Percentiles rank a stretch among this genome's conserved stretches.
phyloP scores from a whole-genome alignment of 306 rosid genomes.

The Cicer judaicum region DNA sequence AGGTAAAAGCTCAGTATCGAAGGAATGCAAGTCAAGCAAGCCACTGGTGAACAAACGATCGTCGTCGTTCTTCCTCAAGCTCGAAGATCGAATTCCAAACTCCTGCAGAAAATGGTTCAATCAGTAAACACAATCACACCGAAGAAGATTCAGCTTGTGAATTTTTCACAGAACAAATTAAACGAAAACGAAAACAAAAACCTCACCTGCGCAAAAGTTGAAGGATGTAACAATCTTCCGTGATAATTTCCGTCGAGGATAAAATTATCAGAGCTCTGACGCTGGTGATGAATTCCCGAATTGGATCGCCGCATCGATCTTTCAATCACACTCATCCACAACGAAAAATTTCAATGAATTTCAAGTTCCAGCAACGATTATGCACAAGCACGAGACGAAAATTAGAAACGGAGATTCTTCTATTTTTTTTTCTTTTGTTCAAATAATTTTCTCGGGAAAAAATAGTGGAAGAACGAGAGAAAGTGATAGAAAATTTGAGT shows the following conservation, averaged over 20 bases:
- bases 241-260: conserved; percentile 54
- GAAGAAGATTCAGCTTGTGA: neutral
- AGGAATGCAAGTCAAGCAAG: conserved; percentile 80
- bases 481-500: conserved; percentile 44
- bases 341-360: conserved; percentile 4
- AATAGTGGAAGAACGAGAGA: conserved; percentile 24
- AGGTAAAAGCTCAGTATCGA: conserved; percentile 75
- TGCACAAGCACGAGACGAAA: neutral
- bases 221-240: conserved; percentile 63
- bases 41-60: conserved; percentile 68
- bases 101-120: conserved; percentile 57
- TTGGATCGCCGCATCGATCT: conserved; percentile 66
- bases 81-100: conserved; percentile 68
- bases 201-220: conserved; percentile 65
- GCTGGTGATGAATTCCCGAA: conserved; percentile 66
- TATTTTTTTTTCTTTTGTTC: neutral
- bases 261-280: conserved; percentile 72
- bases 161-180: conserved; percentile 14
- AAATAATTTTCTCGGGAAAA: conserved; percentile 31
- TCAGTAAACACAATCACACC: neutral
- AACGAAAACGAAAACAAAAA: conserved; percentile 13
- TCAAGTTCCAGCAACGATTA: neutral
- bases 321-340: conserved; percentile 58
- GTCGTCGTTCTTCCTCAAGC: conserved; percentile 73
- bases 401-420: conserved; percentile 4